These are phyloP conservation scores for Fusarium torulosum DNA, from an alignment of 2,329 filamentous ascomycete genomes.

Conservation along the genomic window DNA sequence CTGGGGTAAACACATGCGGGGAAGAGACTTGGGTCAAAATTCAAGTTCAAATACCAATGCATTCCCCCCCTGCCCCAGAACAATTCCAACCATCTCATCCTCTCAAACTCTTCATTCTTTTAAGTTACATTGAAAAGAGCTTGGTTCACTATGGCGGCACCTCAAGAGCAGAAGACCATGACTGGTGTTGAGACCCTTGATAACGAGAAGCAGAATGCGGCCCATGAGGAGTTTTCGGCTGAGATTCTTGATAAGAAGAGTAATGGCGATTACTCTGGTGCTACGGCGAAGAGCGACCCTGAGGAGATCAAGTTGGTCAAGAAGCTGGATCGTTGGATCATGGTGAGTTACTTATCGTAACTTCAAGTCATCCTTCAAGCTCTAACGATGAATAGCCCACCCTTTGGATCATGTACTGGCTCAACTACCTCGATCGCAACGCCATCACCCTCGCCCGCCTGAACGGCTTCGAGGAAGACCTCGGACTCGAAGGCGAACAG, in stretches of 20 bases:
- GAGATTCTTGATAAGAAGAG: conserved; percentile 38
- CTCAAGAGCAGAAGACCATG: conserved; percentile 19
- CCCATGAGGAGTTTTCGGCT: conserved; percentile 37
- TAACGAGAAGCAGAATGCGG: conserved; percentile 36
- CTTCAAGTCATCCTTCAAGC: neutral
- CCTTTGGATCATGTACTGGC: conserved; percentile 57
- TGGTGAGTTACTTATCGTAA: conserved; percentile 2
- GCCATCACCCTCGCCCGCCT: conserved; percentile 70
- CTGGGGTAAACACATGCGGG: conserved; percentile 37
- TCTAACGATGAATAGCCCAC: conserved; percentile 46
- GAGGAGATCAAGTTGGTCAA: conserved; percentile 39
- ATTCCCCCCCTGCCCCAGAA: conserved; percentile 3
- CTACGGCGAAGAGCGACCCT: conserved; percentile 37
- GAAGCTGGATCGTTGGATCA: conserved; percentile 40
- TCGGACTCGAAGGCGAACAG: conserved; percentile 58
- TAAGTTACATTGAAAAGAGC: neutral
- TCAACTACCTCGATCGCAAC: conserved; percentile 62
- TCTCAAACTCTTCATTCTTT: neutral
- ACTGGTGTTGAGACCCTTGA: conserved; percentile 20
- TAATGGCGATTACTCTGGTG: conserved; percentile 42
- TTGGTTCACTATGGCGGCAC: conserved; percentile 21
- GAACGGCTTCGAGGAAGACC: conserved; percentile 65
- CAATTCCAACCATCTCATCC: neutral
- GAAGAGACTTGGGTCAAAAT: neutral
- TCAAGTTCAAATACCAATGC: conserved; percentile 35